Evolutionary conservation across 192 early-diverging fungal genomes (phyloP).

Genomic region (Mortierella antarctica): DNA sequence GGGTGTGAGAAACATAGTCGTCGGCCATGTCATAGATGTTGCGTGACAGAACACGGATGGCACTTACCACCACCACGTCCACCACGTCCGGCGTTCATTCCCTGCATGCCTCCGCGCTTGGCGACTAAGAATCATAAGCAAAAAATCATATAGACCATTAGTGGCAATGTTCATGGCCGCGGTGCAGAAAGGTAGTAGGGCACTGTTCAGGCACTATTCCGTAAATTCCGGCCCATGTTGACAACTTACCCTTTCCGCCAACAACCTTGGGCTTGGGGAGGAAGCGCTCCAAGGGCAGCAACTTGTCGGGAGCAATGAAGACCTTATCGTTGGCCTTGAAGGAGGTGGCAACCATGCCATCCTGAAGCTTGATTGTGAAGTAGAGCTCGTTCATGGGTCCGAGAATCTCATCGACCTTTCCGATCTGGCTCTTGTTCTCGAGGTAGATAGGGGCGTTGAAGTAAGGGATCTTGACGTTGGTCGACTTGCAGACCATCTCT

Average conservation of each 20-base stretch:
- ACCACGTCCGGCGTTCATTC: slow-evolving; percentile 72
- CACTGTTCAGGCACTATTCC: slow-evolving; percentile 2
- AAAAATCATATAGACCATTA: neutral
- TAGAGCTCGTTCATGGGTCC: slow-evolving; percentile 98
- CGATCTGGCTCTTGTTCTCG: slow-evolving; percentile 98
- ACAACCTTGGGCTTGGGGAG: slow-evolving; percentile 90
- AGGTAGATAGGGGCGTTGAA: slow-evolving; percentile 99
- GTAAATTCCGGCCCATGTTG: neutral
- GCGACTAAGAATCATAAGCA: slow-evolving; percentile 11
- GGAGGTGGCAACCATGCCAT: slow-evolving; percentile 90
- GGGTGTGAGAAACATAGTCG: neutral
- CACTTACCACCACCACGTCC: slow-evolving; percentile 61
- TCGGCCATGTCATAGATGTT: neutral
- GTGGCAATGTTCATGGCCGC: neutral
- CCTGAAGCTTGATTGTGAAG: slow-evolving; percentile 97
- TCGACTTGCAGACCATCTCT: slow-evolving; percentile 95
- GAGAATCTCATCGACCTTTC: slow-evolving; percentile 99
- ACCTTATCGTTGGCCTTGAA: slow-evolving; percentile 94
- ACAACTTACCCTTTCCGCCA: slow-evolving; percentile 66
- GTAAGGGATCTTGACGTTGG: slow-evolving; percentile 94
- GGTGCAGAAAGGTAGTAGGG: neutral
- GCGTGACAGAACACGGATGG: neutral
- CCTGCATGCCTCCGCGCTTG: slow-evolving; percentile 66
- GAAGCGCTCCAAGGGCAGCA: slow-evolving; percentile 96
- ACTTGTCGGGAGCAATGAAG: slow-evolving; percentile 92